phyloP scores from a whole-genome alignment of 805 yeast species.

The Candida pini region DNA sequence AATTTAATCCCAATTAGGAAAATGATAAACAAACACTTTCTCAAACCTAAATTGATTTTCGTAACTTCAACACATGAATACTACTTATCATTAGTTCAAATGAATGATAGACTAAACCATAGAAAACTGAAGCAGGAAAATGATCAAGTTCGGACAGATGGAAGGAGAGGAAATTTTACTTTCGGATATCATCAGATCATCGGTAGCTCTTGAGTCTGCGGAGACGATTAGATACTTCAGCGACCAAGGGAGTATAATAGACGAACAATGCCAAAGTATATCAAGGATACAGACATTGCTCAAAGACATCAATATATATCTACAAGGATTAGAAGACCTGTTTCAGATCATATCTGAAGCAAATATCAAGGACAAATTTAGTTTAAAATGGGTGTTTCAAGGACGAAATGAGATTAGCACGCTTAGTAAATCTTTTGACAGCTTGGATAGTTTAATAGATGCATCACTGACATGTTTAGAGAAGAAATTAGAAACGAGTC shows the following conservation, averaged over 20 bases:
- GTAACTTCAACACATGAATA: too few relatives aligned
- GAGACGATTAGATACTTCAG: background rate
- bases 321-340: background rate
- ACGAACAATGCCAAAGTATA: background rate
- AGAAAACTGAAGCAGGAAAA: too few relatives aligned
- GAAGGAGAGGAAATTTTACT: slow-evolving; percentile 1
- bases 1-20: too few relatives aligned
- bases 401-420: slow-evolving; percentile 27
- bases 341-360: slow-evolving; percentile 5
- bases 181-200: slow-evolving; percentile 2
- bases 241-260: background rate
- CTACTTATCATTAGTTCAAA: too few relatives aligned
- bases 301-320: too few relatives aligned
- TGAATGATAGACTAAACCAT: too few relatives aligned
- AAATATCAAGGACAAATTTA: slow-evolving; percentile 4
- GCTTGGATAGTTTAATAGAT: slow-evolving; percentile 25
- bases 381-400: slow-evolving; percentile 25
- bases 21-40: too few relatives aligned
- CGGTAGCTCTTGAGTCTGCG: background rate
- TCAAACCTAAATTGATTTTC: too few relatives aligned
- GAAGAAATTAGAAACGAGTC: slow-evolving; percentile 15
- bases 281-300: too few relatives aligned
- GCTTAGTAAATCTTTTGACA: slow-evolving; percentile 26
- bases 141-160: too few relatives aligned
- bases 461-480: too few relatives aligned